phyloP scores from a whole-genome alignment of 2,329 filamentous ascomycete genomes.

The Apiospora koreana region DNA sequence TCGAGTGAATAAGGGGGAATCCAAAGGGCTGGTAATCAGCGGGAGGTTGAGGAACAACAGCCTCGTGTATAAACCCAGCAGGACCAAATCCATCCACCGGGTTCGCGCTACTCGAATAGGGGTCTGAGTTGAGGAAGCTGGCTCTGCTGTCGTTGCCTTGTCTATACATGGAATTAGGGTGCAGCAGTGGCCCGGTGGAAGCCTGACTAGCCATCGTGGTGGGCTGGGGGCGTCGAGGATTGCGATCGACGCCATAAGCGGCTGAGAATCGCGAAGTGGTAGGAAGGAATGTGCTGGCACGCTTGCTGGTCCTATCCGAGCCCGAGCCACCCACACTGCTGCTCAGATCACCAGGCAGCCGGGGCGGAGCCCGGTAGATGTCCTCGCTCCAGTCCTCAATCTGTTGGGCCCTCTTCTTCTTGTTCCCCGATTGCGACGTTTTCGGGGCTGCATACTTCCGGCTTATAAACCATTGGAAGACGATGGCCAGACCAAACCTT shows the following conservation, averaged over 20 bases:
- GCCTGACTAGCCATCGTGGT: constrained; percentile 96
- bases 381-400: constrained; percentile 99
- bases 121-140: constrained; percentile 65
- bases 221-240: constrained; percentile 54
- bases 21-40: constrained; percentile 97
- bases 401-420: constrained; percentile 83
- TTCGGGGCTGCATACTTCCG: constrained; percentile 81
- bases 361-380: constrained; percentile 88
- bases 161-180: constrained; percentile 72
- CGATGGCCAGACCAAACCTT: constrained; percentile 84
- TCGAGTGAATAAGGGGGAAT: constrained; percentile 88
- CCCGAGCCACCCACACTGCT: constrained; percentile 64
- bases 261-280: constrained; percentile 94
- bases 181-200: constrained; percentile 71
- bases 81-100: constrained; percentile 74
- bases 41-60: constrained; percentile 93
- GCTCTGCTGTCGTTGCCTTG: constrained; percentile 62
- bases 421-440: constrained; percentile 79
- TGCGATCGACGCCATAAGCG: constrained; percentile 75
- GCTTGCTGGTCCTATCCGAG: constrained; percentile 75
- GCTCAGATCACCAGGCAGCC: constrained; percentile 73
- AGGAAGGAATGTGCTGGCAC: constrained; percentile 81
- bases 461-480: constrained; percentile 97
- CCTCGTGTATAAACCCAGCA: constrained; percentile 93
- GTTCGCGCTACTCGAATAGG: constrained; percentile 54